A percentile compares a stretch with the other conserved stretches of the same genome.
Evolutionary conservation across 345 rosid species (phyloP).

Genomic region (Eucalyptus globulus): DNA sequence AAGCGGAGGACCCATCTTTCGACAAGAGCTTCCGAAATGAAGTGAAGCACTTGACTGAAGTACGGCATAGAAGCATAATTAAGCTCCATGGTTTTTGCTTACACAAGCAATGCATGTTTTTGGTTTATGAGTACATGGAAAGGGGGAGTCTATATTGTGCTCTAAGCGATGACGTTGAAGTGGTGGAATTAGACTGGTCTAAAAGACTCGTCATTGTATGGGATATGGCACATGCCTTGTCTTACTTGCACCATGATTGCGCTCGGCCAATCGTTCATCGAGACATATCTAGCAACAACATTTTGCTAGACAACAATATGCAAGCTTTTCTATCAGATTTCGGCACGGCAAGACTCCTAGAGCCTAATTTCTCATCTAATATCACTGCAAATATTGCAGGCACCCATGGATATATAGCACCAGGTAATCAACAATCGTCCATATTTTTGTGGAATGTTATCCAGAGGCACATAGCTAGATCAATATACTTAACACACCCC

Average conservation of each 20-base stretch:
- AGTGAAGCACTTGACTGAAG: neutral
- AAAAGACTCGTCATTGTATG: neutral
- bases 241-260: conserved; percentile 1
- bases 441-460: neutral
- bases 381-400: neutral
- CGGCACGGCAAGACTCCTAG: neutral
- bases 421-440: neutral
- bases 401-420: conserved; percentile 2
- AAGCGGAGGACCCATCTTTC: neutral
- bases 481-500: too few relatives aligned
- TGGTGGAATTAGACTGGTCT: neutral
- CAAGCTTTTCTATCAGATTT: conserved; percentile 1
- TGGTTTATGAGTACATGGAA: neutral
- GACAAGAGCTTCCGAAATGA: neutral
- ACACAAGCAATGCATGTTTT: neutral
- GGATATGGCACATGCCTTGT: neutral
- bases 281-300: conserved; percentile 8
- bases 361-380: neutral
- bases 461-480: neutral
- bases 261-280: neutral
- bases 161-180: neutral
- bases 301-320: neutral
- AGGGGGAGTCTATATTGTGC: neutral
- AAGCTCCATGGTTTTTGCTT: neutral
- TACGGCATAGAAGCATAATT: conserved; percentile 1